Conservation (phyloP, 495 filamentous ascomycete species). For the Neurospora sp. region DNA sequence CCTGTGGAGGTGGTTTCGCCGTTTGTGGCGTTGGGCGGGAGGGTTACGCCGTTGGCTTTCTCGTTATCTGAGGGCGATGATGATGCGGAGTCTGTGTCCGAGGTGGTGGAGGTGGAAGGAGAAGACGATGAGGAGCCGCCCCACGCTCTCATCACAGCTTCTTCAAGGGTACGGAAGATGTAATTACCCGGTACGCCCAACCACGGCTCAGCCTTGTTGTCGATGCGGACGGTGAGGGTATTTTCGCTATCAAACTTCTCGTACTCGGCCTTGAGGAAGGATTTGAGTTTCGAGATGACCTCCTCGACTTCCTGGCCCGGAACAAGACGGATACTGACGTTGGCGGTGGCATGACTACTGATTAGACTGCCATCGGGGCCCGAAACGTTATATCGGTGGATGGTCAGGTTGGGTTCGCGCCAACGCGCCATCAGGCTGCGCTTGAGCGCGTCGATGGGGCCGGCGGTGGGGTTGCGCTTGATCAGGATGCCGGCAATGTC, state of each 20-base stretch:
- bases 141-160: conserved; percentile 82
- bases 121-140: conserved; percentile 1
- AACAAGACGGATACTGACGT: conserved; percentile 83
- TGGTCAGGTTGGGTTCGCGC: conserved; percentile 90
- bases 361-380: conserved; percentile 81
- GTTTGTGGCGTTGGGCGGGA: conserved; percentile 7
- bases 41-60: background rate
- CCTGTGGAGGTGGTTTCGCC: conserved; percentile 2
- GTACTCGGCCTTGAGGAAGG: conserved; percentile 64
- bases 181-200: conserved; percentile 84
- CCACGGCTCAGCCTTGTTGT: conserved; percentile 93
- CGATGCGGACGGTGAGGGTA: conserved; percentile 68
- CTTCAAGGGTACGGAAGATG: conserved; percentile 80
- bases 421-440: conserved; percentile 80
- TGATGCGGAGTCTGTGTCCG: background rate
- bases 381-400: conserved; percentile 86
- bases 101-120: background rate
- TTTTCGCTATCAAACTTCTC: conserved; percentile 65
- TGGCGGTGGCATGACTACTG: conserved; percentile 71
- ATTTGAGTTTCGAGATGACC: conserved; percentile 55
- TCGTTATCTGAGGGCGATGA: background rate
- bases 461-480: conserved; percentile 53
- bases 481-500: conserved; percentile 72
- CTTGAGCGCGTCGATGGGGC: conserved; percentile 57
- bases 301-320: conserved; percentile 77